Conservation (phyloP, 2,329 filamentous ascomycete species). For the Macrophomina tecta region DNA sequence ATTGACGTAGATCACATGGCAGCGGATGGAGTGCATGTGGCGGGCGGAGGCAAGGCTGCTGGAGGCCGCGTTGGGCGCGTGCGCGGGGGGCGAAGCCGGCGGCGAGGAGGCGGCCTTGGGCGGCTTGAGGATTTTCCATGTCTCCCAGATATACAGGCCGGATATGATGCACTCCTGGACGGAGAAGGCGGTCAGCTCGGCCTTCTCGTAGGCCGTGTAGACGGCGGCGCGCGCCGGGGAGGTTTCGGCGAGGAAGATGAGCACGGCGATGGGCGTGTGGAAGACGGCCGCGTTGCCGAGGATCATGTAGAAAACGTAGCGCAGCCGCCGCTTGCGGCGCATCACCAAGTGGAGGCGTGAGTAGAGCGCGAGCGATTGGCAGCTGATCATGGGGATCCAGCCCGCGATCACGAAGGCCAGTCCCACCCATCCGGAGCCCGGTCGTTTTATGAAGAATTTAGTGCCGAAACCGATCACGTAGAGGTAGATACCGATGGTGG, state of each 20-base stretch:
- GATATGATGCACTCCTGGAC: slow-evolving; percentile 45
- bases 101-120: neutral
- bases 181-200: slow-evolving; percentile 52
- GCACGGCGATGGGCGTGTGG: slow-evolving; percentile 60
- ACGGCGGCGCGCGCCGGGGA: slow-evolving; percentile 40
- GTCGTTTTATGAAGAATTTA: slow-evolving; percentile 48
- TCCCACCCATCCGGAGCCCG: neutral
- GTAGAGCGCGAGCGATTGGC: slow-evolving; percentile 67
- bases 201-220: slow-evolving; percentile 53
- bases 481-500: slow-evolving; percentile 52
- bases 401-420: slow-evolving; percentile 56
- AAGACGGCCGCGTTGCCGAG: slow-evolving; percentile 60
- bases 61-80: neutral
- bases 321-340: slow-evolving; percentile 57
- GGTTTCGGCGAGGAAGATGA: slow-evolving; percentile 61
- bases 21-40: slow-evolving; percentile 36
- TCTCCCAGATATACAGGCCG: slow-evolving; percentile 16
- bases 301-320: slow-evolving; percentile 63
- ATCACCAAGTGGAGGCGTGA: slow-evolving; percentile 67
- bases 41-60: slow-evolving; percentile 15
- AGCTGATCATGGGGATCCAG: slow-evolving; percentile 67
- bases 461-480: slow-evolving; percentile 56
- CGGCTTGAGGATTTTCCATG: slow-evolving; percentile 13
- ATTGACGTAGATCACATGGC: slow-evolving; percentile 46
- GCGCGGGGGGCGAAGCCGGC: neutral